phyloP scores from a whole-genome alignment of 2,329 filamentous ascomycete species.

The Penicillium sp. region DNA sequence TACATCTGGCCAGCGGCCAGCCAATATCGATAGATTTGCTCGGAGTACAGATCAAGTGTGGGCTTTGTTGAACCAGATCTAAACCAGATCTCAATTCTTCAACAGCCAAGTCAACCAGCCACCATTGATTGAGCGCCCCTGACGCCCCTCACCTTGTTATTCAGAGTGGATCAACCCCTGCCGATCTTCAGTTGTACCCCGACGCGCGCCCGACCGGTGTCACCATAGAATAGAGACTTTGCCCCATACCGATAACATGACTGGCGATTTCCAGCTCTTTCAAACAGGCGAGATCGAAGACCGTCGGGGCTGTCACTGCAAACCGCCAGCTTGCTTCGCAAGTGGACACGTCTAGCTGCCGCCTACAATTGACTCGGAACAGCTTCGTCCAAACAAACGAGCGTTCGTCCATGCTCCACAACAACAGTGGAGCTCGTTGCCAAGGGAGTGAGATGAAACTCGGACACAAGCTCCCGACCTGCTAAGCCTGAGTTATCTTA shows the following conservation, averaged over 20 bases:
- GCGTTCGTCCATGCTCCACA: conserved; percentile 3
- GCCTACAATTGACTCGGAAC: not conserved
- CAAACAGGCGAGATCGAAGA: not conserved
- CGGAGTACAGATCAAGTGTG: not conserved
- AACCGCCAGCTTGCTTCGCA: conserved; percentile 1
- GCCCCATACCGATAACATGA: conserved; percentile 21
- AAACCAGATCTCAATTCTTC: not conserved
- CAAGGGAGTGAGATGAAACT: conserved; percentile 5
- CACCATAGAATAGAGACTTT: conserved; percentile 4
- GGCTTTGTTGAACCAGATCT: not conserved
- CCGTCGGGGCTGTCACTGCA: not conserved
- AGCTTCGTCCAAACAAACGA: not conserved
- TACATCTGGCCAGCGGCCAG: not conserved
- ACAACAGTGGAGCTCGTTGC: not conserved
- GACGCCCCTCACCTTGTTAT: conserved; percentile 4
- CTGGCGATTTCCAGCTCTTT: conserved; percentile 1
- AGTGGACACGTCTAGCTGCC: not conserved
- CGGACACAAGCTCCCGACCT: not conserved
- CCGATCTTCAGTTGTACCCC: conserved; percentile 14
- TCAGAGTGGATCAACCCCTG: conserved; percentile 20
- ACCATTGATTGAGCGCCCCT: not conserved
- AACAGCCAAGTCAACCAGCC: not conserved
- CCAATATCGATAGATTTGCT: not conserved
- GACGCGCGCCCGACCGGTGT: conserved; percentile 8
- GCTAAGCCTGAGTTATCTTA: not conserved